Base-by-base conservation (phyloP, 2,329 filamentous ascomycete species). In the Alternaria arbusti region DNA sequence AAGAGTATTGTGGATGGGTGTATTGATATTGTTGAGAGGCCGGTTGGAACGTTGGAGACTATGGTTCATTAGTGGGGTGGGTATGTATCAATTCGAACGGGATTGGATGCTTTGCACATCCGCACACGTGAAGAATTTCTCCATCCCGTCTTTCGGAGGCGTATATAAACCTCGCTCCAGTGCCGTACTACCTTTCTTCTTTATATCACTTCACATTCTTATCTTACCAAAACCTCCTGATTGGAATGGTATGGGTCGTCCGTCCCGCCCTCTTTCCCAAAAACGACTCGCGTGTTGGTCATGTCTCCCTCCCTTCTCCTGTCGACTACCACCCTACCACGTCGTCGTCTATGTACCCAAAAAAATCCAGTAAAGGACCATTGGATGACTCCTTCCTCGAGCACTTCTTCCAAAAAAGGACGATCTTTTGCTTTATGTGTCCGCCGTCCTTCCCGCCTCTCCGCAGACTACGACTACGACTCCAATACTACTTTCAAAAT, bases 1-100 rank as follows among this genome's bases (percentile, higher is more conserved):
- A 85, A 89, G 80, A 96, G 87, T 70, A 91, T 99, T 54, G 91
- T 97, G 4, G 89, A 96, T 51, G 96, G 96, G 0, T 87, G 97
- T 64, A 90, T 98, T 85, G 90, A 90, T 70, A 91, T 97, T 81
- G 93, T 96, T 1, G 92, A 94, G 80, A 84, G 95, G 68, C 96
- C 96, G 0, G 88, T 97, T 15, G 95, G 94, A 1, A 97, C 93
- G 0, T 90, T 97, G 1, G 92, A 93, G 54, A 87, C 92, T 36
- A 92, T 93, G 82, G 91, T 97, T 13, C 63, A 65, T 52, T 70
- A 46, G 36, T 40, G 36, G 36, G 36, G n/a, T 40, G n/a, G n/a
- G n/a, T n/a, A n/a, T n/a, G n/a, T n/a, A n/a, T n/a, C n/a, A n/a
- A n/a, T n/a, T n/a, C n/a, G n/a, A n/a, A n/a, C n/a, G n/a, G n/a